Evolutionary conservation across 129 eudicot species (phyloP).

Genomic region (Flaveria sonorensis): DNA sequence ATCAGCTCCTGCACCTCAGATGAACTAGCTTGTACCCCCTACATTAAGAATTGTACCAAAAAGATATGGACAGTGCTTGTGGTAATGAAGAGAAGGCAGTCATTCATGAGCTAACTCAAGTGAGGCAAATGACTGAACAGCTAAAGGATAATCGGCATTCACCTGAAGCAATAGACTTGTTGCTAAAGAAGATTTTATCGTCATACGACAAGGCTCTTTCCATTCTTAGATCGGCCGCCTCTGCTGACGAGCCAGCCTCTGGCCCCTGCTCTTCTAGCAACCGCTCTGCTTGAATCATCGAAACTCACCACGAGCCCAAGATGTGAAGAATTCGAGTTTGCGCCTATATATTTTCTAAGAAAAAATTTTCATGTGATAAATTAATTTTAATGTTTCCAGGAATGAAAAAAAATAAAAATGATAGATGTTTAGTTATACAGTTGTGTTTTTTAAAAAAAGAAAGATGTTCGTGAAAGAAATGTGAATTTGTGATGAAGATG

Average conservation of each 20-base stretch:
- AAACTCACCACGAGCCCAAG: too few species aligned
- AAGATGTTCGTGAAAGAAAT: too few species aligned
- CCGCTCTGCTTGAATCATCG: too few species aligned
- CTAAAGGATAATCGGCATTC: slow-evolving; percentile 52
- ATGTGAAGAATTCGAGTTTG: too few species aligned
- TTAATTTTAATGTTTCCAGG: too few species aligned
- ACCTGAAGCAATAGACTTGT: slow-evolving; percentile 45
- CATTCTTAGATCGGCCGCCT: slow-evolving; percentile 52
- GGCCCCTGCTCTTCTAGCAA: background rate
- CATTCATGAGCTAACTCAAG: slow-evolving; percentile 61
- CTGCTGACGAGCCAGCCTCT: slow-evolving; percentile 36
- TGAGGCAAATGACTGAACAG: slow-evolving; percentile 64
- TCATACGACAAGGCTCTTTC: slow-evolving; percentile 67
- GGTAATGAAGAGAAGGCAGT: slow-evolving; percentile 39
- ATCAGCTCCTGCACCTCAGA: background rate
- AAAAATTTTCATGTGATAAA: too few species aligned
- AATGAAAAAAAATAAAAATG: too few species aligned
- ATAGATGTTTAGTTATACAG: too few species aligned
- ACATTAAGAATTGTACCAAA: background rate
- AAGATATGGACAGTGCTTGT: slow-evolving; percentile 44
- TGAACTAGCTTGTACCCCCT: background rate
- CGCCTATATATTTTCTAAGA: too few species aligned
- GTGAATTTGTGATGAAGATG: too few species aligned
- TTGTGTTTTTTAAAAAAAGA: too few species aligned
- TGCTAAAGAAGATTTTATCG: slow-evolving; percentile 55